These are phyloP conservation scores for Camptophora hylomeconis DNA, from an alignment of 2,329 filamentous ascomycete species.

Conservation along the genomic window DNA sequence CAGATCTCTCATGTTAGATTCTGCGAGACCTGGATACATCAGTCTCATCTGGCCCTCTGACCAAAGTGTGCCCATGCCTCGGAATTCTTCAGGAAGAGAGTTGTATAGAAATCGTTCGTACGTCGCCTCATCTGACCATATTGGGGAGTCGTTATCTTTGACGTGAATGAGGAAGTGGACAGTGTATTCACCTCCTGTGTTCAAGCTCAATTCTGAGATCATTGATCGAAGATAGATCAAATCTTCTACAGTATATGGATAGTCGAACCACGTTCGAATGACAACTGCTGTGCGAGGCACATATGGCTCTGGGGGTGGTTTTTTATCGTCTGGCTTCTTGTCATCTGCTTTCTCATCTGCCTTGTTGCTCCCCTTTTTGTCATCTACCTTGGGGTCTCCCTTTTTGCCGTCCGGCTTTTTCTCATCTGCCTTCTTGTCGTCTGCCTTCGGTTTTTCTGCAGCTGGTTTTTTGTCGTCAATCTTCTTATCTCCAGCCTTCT, in stretches of 20 bases:
- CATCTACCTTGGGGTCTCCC: conserved; percentile 16
- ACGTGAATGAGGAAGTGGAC: conserved; percentile 79
- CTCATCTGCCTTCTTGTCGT: conserved; percentile 10
- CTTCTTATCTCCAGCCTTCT: conserved; percentile 4
- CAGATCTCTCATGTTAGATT: conserved; percentile 57
- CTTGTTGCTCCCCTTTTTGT: conserved; percentile 14
- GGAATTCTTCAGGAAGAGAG: conserved; percentile 69
- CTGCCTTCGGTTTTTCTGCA: conserved; percentile 16
- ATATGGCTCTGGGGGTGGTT: conserved; percentile 11
- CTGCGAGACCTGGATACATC: conserved; percentile 76
- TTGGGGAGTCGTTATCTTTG: conserved; percentile 62
- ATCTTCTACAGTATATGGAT: conserved; percentile 63
- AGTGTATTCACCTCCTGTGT: conserved; percentile 68
- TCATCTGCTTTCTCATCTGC: conserved; percentile 3
- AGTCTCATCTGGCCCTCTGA: conserved; percentile 85
- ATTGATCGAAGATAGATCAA: conserved; percentile 71
- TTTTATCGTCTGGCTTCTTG: conserved; percentile 3
- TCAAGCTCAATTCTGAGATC: conserved; percentile 63
- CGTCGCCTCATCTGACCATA: conserved; percentile 66
- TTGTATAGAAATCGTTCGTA: conserved; percentile 60
- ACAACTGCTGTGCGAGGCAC: conserved; percentile 57
- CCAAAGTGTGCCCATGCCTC: conserved; percentile 80
- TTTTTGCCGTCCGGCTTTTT: conserved; percentile 8
- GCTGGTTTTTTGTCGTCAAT: conserved; percentile 4
- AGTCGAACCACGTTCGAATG: conserved; percentile 68